These are phyloP conservation scores for Russula virescens DNA, from an alignment of 768 basidiomycete species.

Conservation along the genomic window DNA sequence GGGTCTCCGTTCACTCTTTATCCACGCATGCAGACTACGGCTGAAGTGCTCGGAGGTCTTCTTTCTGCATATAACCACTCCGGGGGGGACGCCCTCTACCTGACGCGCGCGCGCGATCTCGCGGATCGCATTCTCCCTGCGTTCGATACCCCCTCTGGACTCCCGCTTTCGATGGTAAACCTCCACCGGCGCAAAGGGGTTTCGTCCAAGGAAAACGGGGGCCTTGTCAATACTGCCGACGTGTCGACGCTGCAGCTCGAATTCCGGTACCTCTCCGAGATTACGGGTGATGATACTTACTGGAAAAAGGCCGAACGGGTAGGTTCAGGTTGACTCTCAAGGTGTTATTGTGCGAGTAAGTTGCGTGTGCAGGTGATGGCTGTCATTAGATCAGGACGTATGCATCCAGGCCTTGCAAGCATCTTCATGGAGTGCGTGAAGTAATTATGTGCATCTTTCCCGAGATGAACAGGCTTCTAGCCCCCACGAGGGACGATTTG, in stretches of 20 bases:
- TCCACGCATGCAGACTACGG: constrained; percentile 61
- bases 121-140: constrained; percentile 79
- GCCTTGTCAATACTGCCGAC: constrained; percentile 75
- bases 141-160: constrained; percentile 76
- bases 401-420: constrained; percentile 71
- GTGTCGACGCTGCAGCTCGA: constrained; percentile 88
- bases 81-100: constrained; percentile 56
- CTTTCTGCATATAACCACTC: constrained; percentile 82
- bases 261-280: constrained; percentile 75
- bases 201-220: constrained; percentile 51
- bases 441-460: not conserved
- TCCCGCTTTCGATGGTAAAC: constrained; percentile 80
- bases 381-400: constrained; percentile 54
- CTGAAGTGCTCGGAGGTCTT: constrained; percentile 86
- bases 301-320: constrained; percentile 80
- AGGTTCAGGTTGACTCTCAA: not conserved
- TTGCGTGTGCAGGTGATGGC: constrained; percentile 51
- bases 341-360: not conserved
- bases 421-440: constrained; percentile 70
- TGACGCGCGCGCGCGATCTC: constrained; percentile 75
- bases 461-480: constrained; percentile 30
- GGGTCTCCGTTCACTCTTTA: no score
- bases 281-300: constrained; percentile 73
- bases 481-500: constrained; percentile 45
- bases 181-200: constrained; percentile 56